Evolutionary conservation across 495 filamentous ascomycete genomes (phyloP).

Genomic region (Tuber melanosporum): DNA sequence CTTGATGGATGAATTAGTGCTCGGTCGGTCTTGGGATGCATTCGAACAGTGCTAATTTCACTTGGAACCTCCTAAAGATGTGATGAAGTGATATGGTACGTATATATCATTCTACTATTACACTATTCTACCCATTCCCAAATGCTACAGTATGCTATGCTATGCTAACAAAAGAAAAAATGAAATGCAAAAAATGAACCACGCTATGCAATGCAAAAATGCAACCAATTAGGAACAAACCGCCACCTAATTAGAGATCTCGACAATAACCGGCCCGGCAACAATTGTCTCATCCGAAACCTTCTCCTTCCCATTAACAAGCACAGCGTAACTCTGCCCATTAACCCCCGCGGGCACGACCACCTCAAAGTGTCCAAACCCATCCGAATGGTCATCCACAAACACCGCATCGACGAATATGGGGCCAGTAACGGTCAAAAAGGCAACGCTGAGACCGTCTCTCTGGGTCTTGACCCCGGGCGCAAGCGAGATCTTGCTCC

Average conservation of each 20-base stretch:
- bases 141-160: not conserved
- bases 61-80: not conserved
- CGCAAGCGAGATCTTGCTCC: slow-evolving; percentile 18
- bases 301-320: slow-evolving; percentile 43
- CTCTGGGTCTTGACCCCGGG: not conserved
- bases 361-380: slow-evolving; percentile 8
- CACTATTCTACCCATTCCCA: not conserved
- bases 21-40: no score
- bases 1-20: no score
- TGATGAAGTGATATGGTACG: not conserved
- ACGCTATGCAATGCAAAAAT: not conserved
- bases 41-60: not conserved
- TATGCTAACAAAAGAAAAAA: not conserved
- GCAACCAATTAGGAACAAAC: not conserved
- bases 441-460: slow-evolving; percentile 43
- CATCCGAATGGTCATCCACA: slow-evolving; percentile 8
- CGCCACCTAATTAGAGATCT: slow-evolving; percentile 40
- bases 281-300: slow-evolving; percentile 47
- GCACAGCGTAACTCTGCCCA: slow-evolving; percentile 49
- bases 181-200: not conserved
- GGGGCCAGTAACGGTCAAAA: slow-evolving; percentile 45
- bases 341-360: slow-evolving; percentile 46
- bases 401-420: slow-evolving; percentile 34
- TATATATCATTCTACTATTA: not conserved
- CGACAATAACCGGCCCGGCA: slow-evolving; percentile 48